phyloP scores from a whole-genome alignment of 2,329 filamentous ascomycete species.

The Beauveria medogensis region DNA sequence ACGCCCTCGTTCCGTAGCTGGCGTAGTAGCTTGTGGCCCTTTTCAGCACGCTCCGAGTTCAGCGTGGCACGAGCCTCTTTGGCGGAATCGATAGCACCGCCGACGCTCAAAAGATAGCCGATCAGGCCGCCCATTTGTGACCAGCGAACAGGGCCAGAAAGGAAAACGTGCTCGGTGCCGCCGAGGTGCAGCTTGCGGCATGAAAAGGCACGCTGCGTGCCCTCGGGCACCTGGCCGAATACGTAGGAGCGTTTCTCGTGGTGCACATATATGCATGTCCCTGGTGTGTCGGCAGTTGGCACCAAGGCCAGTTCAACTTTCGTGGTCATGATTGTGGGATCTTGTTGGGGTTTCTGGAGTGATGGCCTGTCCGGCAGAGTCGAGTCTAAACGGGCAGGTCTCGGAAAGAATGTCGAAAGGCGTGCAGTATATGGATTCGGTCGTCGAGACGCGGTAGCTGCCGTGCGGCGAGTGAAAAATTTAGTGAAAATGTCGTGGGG shows the following conservation, averaged over 20 bases:
- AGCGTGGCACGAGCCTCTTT: constrained; percentile 31
- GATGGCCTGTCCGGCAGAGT: background rate
- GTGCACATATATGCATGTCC: constrained; percentile 68
- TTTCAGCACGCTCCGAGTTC: constrained; percentile 33
- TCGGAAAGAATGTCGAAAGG: background rate
- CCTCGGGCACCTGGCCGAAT: constrained; percentile 76
- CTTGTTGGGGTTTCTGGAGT: constrained; percentile 12
- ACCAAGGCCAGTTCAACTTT: constrained; percentile 68
- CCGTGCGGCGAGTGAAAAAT: background rate
- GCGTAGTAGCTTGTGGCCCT: constrained; percentile 25
- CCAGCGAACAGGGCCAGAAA: constrained; percentile 75
- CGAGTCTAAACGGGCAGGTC: background rate
- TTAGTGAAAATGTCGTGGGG: background rate
- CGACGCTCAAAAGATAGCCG: constrained; percentile 77
- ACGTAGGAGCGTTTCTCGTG: constrained; percentile 78
- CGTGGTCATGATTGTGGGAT: constrained; percentile 53
- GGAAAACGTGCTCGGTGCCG: constrained; percentile 68
- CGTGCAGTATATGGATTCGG: background rate
- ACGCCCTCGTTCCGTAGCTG: constrained; percentile 29
- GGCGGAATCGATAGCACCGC: constrained; percentile 52
- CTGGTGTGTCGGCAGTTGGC: constrained; percentile 81
- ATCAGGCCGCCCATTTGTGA: constrained; percentile 70
- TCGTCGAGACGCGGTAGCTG: background rate
- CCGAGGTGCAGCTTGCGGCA: constrained; percentile 58
- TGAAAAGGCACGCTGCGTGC: constrained; percentile 68